Percentiles rank a stretch among this genome's conserved stretches.
These are phyloP conservation scores for Mycena indigotica DNA, from an alignment of 768 basidiomycete species.

Conservation along the genomic window DNA sequence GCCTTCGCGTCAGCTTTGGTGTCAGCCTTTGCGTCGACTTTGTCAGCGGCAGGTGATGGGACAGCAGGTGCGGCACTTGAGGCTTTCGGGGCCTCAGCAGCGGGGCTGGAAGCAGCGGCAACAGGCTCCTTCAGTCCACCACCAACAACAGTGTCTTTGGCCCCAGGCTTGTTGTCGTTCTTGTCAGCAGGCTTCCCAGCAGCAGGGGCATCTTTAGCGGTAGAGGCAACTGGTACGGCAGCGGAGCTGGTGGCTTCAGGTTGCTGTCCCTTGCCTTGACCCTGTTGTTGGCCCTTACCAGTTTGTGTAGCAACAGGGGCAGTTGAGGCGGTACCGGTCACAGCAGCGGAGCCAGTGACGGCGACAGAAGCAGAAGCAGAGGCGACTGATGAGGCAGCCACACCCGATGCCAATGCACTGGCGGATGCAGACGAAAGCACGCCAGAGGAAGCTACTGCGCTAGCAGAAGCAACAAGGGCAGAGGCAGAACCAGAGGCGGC, in stretches of 20 bases:
- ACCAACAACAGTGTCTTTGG: neutral
- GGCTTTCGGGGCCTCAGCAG: no score
- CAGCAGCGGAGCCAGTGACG: neutral
- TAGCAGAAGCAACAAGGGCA: constrained; percentile 1
- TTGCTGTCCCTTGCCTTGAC: neutral
- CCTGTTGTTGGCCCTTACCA: neutral
- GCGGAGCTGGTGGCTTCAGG: no score
- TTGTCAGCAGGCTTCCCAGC: no score
- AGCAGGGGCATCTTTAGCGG: neutral
- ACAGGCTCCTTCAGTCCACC: neutral
- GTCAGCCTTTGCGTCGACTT: no score
- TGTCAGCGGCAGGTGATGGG: no score
- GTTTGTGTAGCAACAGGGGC: neutral
- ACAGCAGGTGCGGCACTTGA: no score
- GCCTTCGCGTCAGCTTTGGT: no score
- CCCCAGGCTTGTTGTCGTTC: no score
- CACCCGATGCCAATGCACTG: neutral
- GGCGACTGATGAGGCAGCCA: neutral
- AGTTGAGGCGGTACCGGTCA: neutral
- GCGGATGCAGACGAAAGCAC: neutral
- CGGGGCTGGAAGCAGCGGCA: neutral
- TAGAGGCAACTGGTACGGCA: neutral
- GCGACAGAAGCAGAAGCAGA: neutral
- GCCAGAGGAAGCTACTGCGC: neutral
- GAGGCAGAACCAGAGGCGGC: constrained; percentile 2